These are phyloP conservation scores for Westerdykella aurantiaca DNA, from an alignment of 2,329 filamentous ascomycete genomes.

Conservation along the genomic window DNA sequence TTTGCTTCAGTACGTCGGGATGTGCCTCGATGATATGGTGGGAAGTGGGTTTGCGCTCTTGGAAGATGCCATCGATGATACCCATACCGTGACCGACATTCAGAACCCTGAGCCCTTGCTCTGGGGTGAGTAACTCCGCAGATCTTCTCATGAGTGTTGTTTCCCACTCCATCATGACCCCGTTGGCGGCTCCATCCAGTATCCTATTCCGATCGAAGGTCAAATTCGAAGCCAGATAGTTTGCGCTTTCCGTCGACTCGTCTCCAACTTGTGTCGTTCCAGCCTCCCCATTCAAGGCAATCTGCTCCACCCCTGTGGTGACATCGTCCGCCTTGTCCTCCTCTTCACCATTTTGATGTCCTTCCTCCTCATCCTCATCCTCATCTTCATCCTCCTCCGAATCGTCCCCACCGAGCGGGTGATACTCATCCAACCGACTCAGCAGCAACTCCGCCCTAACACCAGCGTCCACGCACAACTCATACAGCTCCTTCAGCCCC, in stretches of 20 bases:
- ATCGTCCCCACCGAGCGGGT: conserved; percentile 59
- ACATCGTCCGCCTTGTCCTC: conserved; percentile 11
- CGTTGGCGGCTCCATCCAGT: conserved; percentile 46
- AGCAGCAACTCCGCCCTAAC: conserved; percentile 85
- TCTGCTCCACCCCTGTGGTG: conserved; percentile 18
- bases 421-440: conserved; percentile 74
- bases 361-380: conserved; percentile 33
- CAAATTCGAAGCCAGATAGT: conserved; percentile 45
- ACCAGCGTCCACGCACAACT: conserved; percentile 79
- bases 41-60: conserved; percentile 39
- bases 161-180: conserved; percentile 52
- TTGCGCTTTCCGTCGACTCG: conserved; percentile 41
- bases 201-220: conserved; percentile 45
- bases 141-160: conserved; percentile 45
- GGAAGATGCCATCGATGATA: conserved; percentile 46
- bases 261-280: conserved; percentile 9
- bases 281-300: conserved; percentile 17
- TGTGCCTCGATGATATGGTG: conserved; percentile 51
- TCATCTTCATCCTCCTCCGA: conserved; percentile 45
- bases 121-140: conserved; percentile 39
- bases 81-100: conserved; percentile 50
- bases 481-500: conserved; percentile 66
- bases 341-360: conserved; percentile 5
- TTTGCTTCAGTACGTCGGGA: conserved; percentile 42
- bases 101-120: conserved; percentile 40